phyloP scores from a whole-genome alignment of 2,329 filamentous ascomycete species.

The Diaporthe ilicicola region DNA sequence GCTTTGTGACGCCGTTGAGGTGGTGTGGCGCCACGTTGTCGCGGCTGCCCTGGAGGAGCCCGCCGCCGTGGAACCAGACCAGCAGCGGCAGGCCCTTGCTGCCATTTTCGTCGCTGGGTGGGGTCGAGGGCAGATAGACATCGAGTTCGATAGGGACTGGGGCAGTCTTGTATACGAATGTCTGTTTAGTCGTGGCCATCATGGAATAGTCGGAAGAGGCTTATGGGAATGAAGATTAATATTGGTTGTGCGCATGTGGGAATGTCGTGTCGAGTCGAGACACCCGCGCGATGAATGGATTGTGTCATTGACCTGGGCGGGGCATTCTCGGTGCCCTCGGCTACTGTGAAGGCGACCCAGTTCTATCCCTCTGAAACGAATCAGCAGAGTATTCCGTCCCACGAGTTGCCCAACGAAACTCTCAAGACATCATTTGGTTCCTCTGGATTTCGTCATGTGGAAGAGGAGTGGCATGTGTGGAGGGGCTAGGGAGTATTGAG shows the following conservation, averaged over 20 bases:
- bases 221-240: no score
- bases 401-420: not conserved
- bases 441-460: not conserved
- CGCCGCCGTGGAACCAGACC: conserved; percentile 13
- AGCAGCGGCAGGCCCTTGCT: not conserved
- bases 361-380: no score
- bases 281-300: not conserved
- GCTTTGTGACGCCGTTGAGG: conserved; percentile 11
- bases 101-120: not conserved
- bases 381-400: not conserved
- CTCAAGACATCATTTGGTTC: no score
- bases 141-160: conserved; percentile 8
- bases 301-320: not conserved
- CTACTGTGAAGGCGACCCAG: not conserved
- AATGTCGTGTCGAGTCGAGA: no score
- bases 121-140: conserved; percentile 4
- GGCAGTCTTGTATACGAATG: conserved; percentile 4
- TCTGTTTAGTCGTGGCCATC: conserved; percentile 8
- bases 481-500: no score
- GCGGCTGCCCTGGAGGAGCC: conserved; percentile 8
- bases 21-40: conserved; percentile 7
- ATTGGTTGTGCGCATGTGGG: not conserved
- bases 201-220: not conserved
- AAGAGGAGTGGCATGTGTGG: no score
- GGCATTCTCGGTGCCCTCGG: not conserved